Conservation (phyloP, 129 eudicot genomes). For the Flaveria linearis region DNA sequence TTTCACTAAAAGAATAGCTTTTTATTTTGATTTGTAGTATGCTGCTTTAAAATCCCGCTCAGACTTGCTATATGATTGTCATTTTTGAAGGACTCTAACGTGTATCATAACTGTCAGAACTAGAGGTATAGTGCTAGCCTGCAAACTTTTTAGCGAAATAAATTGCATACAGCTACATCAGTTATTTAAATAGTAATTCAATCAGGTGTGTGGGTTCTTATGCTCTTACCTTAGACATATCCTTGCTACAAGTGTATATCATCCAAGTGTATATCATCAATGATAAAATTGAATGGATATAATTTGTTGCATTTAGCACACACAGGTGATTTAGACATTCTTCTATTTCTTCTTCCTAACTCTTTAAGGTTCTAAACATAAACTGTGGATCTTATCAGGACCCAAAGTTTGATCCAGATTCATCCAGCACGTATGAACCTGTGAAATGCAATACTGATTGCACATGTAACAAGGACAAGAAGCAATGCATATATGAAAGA, state of each 20-base stretch:
- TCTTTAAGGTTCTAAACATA: conserved; percentile 9
- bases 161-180: neutral
- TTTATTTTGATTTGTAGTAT: neutral
- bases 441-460: conserved; percentile 80
- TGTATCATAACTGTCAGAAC: neutral
- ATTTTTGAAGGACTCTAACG: neutral
- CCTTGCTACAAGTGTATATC: neutral
- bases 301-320: neutral
- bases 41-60: neutral
- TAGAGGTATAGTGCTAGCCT: neutral
- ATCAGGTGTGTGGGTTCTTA: neutral
- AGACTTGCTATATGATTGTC: neutral
- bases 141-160: neutral
- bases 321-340: neutral
- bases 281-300: neutral
- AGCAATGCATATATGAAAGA: conserved; percentile 77
- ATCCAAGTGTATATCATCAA: neutral
- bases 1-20: neutral
- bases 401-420: conserved; percentile 86
- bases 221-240: neutral
- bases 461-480: conserved; percentile 58
- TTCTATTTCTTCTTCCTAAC: neutral
- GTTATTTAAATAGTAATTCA: neutral
- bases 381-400: conserved; percentile 54
- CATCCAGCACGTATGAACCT: conserved; percentile 70